These are phyloP conservation scores for Symbiodinium pilosum DNA, from an alignment of 73 alveolate species.

Conservation along the genomic window DNA sequence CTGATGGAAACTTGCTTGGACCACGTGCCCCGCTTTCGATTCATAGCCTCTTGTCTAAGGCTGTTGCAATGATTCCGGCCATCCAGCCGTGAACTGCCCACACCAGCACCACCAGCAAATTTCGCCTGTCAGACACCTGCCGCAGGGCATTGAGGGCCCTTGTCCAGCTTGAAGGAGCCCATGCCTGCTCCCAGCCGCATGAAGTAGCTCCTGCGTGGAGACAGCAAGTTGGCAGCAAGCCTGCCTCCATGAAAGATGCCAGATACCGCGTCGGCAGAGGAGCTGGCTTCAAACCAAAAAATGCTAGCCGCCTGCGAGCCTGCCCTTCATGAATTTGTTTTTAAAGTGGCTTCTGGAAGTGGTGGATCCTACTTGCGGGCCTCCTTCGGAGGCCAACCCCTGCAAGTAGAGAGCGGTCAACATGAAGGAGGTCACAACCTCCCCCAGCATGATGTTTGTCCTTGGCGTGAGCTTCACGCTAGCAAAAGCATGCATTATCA, in stretches of 20 bases:
- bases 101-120: not conserved
- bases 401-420: constrained; percentile 32
- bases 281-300: too few relatives aligned
- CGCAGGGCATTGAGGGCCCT: not conserved
- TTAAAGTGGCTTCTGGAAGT: too few relatives aligned
- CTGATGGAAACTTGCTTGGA: not conserved
- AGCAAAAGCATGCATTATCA: too few relatives aligned
- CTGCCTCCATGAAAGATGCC: too few relatives aligned
- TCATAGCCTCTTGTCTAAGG: too few relatives aligned
- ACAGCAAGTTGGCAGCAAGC: too few relatives aligned
- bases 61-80: constrained; percentile 54
- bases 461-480: constrained; percentile 20
- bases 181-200: constrained; percentile 63
- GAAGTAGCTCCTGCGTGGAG: constrained; percentile 63
- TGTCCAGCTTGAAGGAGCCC: not conserved
- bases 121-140: not conserved
- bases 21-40: too few relatives aligned
- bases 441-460: constrained; percentile 90
- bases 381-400: constrained; percentile 53
- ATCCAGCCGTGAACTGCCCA: constrained; percentile 92
- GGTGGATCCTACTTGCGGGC: not conserved
- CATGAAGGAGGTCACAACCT: constrained; percentile 65
- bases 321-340: too few relatives aligned
- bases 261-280: too few relatives aligned
- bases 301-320: too few relatives aligned